Conservation (phyloP, 768 basidiomycete species). For the Kwoniella heveanensis region DNA sequence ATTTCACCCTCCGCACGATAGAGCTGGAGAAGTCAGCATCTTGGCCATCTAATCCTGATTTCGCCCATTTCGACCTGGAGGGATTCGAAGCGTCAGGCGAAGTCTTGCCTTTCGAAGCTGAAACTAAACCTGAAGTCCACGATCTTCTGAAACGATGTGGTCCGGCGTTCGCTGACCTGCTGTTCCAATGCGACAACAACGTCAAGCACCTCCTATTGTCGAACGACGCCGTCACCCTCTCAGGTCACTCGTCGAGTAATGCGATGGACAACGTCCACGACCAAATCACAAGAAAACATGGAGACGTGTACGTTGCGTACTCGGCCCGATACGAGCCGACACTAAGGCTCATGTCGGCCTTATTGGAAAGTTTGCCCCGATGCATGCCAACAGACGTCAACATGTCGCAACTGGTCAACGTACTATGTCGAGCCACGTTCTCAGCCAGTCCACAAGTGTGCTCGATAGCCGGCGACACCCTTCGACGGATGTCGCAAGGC, state of each 20-base stretch:
- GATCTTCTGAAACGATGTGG: conserved; percentile 72
- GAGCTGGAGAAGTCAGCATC: conserved; percentile 74
- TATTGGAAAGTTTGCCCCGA: conserved; percentile 83
- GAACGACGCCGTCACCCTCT: conserved; percentile 70
- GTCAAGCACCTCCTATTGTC: conserved; percentile 78
- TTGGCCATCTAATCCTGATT: conserved; percentile 79
- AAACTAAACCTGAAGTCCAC: conserved; percentile 68
- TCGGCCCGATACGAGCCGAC: conserved; percentile 65
- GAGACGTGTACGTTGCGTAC: conserved; percentile 62
- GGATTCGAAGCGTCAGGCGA: conserved; percentile 64
- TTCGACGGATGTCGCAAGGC: conserved; percentile 74
- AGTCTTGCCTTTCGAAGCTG: conserved; percentile 62
- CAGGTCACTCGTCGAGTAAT: conserved; percentile 58
- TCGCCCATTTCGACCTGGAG: conserved; percentile 65
- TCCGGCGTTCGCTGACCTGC: conserved; percentile 64
- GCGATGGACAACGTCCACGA: conserved; percentile 69
- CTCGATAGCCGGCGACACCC: conserved; percentile 68
- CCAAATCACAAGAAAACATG: conserved; percentile 68
- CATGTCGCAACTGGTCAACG: conserved; percentile 68
- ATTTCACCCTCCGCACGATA: conserved; percentile 69
- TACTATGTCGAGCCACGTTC: conserved; percentile 77
- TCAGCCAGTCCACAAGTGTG: conserved; percentile 78
- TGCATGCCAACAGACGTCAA: conserved; percentile 65
- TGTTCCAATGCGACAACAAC: conserved; percentile 64
- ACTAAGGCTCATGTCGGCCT: conserved; percentile 71